These are phyloP conservation scores for Hypocreales sp. DNA, from an alignment of 2,329 filamentous ascomycete species.

Conservation along the genomic window DNA sequence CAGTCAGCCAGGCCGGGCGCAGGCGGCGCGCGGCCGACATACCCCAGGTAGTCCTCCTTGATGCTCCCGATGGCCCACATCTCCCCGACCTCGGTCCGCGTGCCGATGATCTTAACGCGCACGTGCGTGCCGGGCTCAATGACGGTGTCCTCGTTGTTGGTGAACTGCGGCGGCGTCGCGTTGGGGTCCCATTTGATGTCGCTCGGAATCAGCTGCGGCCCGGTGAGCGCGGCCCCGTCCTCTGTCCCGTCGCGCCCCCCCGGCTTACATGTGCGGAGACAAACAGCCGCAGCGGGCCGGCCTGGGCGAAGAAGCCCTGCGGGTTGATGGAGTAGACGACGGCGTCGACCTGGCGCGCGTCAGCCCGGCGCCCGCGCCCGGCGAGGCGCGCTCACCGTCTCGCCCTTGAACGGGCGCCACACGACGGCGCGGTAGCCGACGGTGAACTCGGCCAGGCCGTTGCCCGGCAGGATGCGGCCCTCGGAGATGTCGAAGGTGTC, in stretches of 20 bases:
- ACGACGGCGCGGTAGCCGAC: conserved; percentile 92
- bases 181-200: conserved; percentile 93
- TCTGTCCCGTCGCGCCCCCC: too few species aligned
- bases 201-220: conserved; percentile 63
- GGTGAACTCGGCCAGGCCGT: conserved; percentile 84
- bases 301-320: conserved; percentile 80
- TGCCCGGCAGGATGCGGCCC: conserved; percentile 80
- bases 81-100: conserved; percentile 80
- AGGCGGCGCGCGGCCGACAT: too few species aligned
- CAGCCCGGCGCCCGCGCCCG: conserved; percentile 10
- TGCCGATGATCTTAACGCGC: conserved; percentile 86
- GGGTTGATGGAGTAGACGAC: conserved; percentile 84
- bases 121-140: conserved; percentile 92
- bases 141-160: conserved; percentile 83
- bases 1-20: conserved; percentile 6
- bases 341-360: conserved; percentile 62
- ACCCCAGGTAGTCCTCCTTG: conserved; percentile 68
- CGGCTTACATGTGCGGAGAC: conserved; percentile 64
- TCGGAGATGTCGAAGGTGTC: conserved; percentile 91
- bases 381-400: conserved; percentile 54
- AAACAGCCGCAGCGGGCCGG: conserved; percentile 64
- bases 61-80: conserved; percentile 98
- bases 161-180: conserved; percentile 91
- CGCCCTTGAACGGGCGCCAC: conserved; percentile 94
- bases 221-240: background rate